Percentiles rank a stretch among this genome's conserved stretches.
Conservation (phyloP, 2,329 filamentous ascomycete genomes). For the Huntiella moniliformis region DNA sequence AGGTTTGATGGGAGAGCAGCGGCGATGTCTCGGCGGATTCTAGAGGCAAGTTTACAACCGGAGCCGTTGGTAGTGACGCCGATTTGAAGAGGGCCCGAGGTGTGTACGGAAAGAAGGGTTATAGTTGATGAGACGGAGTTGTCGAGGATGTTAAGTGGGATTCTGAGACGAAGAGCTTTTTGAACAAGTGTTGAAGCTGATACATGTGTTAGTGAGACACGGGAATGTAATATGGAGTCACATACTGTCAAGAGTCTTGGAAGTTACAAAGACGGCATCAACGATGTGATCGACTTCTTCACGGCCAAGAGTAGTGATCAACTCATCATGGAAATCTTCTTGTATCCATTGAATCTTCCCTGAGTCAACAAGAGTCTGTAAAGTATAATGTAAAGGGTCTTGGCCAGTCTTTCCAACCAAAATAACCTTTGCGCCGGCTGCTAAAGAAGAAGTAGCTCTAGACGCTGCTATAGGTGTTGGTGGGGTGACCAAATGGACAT, state of each 20-base stretch:
- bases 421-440: conserved; percentile 64
- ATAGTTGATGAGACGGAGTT: conserved; percentile 75
- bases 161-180: conserved; percentile 59
- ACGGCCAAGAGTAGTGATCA: conserved; percentile 61
- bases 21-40: conserved; percentile 76
- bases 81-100: conserved; percentile 80
- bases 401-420: conserved; percentile 37
- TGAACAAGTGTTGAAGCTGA: conserved; percentile 48
- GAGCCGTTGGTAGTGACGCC: conserved; percentile 90
- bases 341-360: conserved; percentile 47
- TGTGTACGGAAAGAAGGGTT: conserved; percentile 71
- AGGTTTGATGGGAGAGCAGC: conserved; percentile 57
- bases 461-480: conserved; percentile 73
- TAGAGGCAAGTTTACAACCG: conserved; percentile 80
- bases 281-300: conserved; percentile 60
- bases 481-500: conserved; percentile 72
- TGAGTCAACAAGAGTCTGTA: conserved; percentile 46
- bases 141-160: conserved; percentile 87
- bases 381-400: conserved; percentile 32
- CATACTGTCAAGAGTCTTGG: background rate
- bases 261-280: conserved; percentile 68
- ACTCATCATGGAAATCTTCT: conserved; percentile 47
- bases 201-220: background rate
- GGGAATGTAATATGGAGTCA: background rate
- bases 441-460: conserved; percentile 60